Evolutionary conservation across 2,329 filamentous ascomycete genomes (phyloP), one percentile per base, ranked within the genome.

Genomic region (Dothideomycetes sp.): DNA sequence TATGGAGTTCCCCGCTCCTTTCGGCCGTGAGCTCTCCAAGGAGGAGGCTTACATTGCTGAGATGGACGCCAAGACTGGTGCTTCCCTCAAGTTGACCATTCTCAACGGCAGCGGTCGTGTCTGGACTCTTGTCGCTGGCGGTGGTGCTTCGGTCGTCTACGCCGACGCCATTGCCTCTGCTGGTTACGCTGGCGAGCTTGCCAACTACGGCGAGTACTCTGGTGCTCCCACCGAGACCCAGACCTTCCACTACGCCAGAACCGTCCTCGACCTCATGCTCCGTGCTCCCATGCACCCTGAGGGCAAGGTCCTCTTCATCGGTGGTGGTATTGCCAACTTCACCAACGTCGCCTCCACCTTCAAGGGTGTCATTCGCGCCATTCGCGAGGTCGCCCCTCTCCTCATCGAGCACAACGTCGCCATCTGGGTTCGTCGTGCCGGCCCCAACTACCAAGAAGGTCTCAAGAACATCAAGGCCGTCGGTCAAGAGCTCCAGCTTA

Each of bases 241-340:
- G 71, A 96, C 91, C 47, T 98, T 85, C 80, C 88, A 96, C 80
- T 98, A 98, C 70, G 88, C 91, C 60, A 84, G 84, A 60, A 98
- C 91, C 20, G 86, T 98, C 50, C 76, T 98, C 49, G 91, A 98
- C 65, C 80, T 98, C 50, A 94, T 98, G 85, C 83, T 98, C 55
- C 85, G 91, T 53, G 82, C 89, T 42, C 89, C 91, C 45, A 66
- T 78, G 61, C 74, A 78, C 65, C 76, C 84, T 47, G 82, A 95
- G 60, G 91, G 91, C 73, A 98, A 96, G 78, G 86, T 98, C 40
- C 82, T 98, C 51, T 98, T 98, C 78, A 96, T 98, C 53, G 91
- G 91, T 67, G 91, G 91, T 72, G 91, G 91, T 77, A 98, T 98
- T 76, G 91, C 91, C 76, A 98, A 98, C 82, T 98, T 98, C 74